A percentile compares a stretch with the other conserved stretches of the same genome.
Evolutionary conservation across 2,329 filamentous ascomycete genomes (phyloP).

Genomic region (Decorospora gaudefroyi): DNA sequence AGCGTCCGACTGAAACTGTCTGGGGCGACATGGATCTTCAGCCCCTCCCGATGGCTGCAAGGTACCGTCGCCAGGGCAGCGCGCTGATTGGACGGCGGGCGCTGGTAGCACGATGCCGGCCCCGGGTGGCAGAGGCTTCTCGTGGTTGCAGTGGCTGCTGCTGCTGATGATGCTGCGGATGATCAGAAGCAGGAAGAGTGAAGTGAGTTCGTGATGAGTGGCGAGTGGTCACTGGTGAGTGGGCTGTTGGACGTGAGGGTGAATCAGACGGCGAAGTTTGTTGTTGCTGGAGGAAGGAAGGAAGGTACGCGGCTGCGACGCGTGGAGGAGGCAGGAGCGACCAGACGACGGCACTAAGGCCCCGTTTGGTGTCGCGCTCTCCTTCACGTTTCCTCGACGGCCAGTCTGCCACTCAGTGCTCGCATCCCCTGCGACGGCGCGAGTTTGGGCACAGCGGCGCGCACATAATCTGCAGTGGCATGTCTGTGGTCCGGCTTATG

Average conservation of each 20-base stretch:
- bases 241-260: slow-evolving; percentile 5
- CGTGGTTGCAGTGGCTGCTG: slow-evolving; percentile 21
- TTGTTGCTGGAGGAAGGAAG: slow-evolving; percentile 8
- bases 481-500: slow-evolving; percentile 15
- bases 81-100: slow-evolving; percentile 21
- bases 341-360: slow-evolving; percentile 12
- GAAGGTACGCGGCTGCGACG: slow-evolving; percentile 13
- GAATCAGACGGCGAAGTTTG: not conserved
- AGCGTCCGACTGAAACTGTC: slow-evolving; percentile 3
- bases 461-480: not conserved
- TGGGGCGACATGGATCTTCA: slow-evolving; percentile 11
- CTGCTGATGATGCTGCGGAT: slow-evolving; percentile 5
- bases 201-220: no score
- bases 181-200: slow-evolving; percentile 9
- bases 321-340: slow-evolving; percentile 15
- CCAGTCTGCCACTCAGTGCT: no score
- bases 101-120: slow-evolving; percentile 10
- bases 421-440: slow-evolving; percentile 25
- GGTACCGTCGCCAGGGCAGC: slow-evolving; percentile 21
- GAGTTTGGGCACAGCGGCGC: slow-evolving; percentile 18
- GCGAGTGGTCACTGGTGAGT: not conserved
- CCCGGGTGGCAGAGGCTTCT: slow-evolving; percentile 15
- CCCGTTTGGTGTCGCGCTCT: slow-evolving; percentile 14
- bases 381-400: slow-evolving; percentile 3
- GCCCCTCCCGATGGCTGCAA: slow-evolving; percentile 22